Conservation (phyloP, 2,329 filamentous ascomycete species). For the Aspergillus quadricinctus region DNA sequence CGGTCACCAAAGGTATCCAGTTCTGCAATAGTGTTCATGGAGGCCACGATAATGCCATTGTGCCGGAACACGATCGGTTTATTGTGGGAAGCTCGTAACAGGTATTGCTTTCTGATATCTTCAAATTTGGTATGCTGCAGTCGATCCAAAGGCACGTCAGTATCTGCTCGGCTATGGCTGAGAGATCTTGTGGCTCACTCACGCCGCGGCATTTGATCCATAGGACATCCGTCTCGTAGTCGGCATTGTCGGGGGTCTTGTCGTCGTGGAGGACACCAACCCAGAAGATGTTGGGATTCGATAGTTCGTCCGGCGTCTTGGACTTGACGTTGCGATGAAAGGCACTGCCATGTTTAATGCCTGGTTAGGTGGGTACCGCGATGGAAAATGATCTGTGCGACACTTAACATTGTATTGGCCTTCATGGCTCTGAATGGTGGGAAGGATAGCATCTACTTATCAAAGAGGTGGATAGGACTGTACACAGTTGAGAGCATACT, state of each 20-base stretch:
- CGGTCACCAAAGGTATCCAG: neutral
- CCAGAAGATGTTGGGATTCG: neutral
- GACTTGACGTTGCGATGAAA: neutral
- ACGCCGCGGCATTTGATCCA: neutral
- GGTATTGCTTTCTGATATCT: neutral
- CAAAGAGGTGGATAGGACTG: neutral
- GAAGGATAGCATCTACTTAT: neutral
- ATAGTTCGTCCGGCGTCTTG: neutral
- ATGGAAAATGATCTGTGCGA: neutral
- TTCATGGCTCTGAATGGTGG: neutral
- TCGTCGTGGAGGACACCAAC: neutral
- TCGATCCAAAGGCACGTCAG: neutral
- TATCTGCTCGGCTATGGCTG: neutral
- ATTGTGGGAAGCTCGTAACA: neutral
- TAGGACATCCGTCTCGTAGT: neutral
- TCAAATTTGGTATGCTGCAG: neutral
- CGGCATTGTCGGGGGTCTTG: neutral
- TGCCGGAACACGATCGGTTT: neutral
- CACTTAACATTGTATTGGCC: neutral
- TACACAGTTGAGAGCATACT: neutral
- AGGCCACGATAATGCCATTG: neutral
- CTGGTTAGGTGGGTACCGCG: neutral
- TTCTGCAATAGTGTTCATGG: neutral
- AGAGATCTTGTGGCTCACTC: neutral
- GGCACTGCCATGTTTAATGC: neutral